Evolutionary conservation across 2,329 filamentous ascomycete species (phyloP), one percentile per base, ranked within the genome.

Genomic region (Nothophaeocryptopus gaeumannii): DNA sequence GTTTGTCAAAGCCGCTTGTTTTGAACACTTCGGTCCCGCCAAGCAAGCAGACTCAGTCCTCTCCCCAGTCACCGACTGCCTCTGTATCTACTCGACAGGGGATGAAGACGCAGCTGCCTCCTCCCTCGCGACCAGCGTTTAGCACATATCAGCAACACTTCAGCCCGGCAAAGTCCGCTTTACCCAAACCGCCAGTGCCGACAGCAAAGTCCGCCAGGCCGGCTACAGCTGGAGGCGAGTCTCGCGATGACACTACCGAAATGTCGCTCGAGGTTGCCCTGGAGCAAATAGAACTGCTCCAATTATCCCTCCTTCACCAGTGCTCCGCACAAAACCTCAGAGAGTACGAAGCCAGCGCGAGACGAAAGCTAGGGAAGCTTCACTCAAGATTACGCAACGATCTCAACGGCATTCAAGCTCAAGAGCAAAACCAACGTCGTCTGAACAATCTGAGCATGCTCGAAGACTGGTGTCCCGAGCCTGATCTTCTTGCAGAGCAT

Each of bases 131-230:
- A 8, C 80, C 82, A 0, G 71, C 76, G 39, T 86, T 86, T 67
- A 79, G 74, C 40, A 84, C 79, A 0, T 76, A 81, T 34, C 83
- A 86, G 58, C 83, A 86, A 58, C 82, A 86, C 68, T 86, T 80
- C 70, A 84, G 81, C 26, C 84, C 84, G 0, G 79, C 79, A 38
- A 85, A 85, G 61, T 74, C 73, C 3, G 70, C 75, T 8, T 76
- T 78, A 0, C 80, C 83, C 0, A 87, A 86, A 53, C 81, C 83
- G 5, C 72, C 81, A n/a, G 79, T 67, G 10, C 66, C 66, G 4
- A 76, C 35, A 78, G 75, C 67, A 2, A 82, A 83, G 1, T 80
- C 79, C 29, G 83, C 84, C 60, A 74, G 80, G 2, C 80, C 82
- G 5, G 73, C 78, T 60, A 34, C 54, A 16, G n/a, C 55, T 15